Percentiles rank a stretch among this genome's conserved stretches.
These are phyloP conservation scores for Penicillium sp. DNA, from an alignment of 2,329 filamentous ascomycete species.

Conservation along the genomic window DNA sequence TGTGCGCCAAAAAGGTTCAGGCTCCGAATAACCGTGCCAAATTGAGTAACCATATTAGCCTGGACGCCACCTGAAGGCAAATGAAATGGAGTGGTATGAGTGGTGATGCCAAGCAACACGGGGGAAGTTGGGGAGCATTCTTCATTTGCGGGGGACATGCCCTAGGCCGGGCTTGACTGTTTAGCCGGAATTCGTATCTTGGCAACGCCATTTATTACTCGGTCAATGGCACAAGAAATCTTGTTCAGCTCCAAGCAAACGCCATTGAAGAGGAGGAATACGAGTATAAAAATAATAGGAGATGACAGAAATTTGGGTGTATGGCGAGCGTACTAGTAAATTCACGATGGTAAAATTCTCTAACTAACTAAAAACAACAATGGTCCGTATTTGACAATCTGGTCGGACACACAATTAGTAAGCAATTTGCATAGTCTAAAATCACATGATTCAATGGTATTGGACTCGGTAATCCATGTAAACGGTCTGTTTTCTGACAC, in stretches of 20 bases:
- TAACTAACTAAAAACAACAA: no score
- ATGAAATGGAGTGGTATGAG: background rate
- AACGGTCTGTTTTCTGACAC: no score
- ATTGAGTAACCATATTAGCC: slow-evolving; percentile 5
- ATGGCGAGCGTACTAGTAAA: no score
- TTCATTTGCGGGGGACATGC: slow-evolving; percentile 3
- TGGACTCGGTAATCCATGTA: no score
- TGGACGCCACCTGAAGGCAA: background rate
- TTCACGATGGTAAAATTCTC: no score
- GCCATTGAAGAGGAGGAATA: background rate
- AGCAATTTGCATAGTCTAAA: no score
- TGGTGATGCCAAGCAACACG: slow-evolving; percentile 2
- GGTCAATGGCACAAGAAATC: background rate
- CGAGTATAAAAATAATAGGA: background rate
- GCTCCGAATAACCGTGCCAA: background rate
- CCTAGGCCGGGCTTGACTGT: background rate
- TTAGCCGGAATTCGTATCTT: slow-evolving; percentile 6
- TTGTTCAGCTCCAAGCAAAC: background rate
- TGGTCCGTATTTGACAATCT: no score
- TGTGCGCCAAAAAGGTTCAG: background rate
- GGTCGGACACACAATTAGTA: no score
- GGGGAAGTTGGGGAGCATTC: background rate
- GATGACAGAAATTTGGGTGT: no score
- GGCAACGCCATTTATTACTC: background rate
- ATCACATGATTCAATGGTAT: no score